Conservation (phyloP, 352 stramenopile genomes). For the Phytophthora cajani region DNA sequence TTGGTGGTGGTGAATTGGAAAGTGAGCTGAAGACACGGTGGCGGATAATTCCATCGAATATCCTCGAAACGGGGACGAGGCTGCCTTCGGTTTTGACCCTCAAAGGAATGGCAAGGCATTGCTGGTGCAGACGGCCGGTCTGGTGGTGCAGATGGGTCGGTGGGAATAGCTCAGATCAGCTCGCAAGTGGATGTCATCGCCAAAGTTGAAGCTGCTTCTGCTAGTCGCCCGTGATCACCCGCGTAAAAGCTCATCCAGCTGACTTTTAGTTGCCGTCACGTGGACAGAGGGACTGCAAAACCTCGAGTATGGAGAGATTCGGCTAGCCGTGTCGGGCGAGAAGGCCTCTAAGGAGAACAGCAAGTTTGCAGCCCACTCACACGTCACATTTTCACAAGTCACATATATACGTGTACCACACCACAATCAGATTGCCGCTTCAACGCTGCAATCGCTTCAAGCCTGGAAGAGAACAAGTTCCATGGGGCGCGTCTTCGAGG, state of each 20-base stretch:
- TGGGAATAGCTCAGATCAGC: conserved; percentile 27
- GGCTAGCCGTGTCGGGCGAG: neutral
- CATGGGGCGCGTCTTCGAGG: conserved; percentile 88
- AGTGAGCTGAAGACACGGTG: conserved; percentile 13
- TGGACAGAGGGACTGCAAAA: neutral
- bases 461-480: neutral
- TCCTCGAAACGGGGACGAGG: conserved; percentile 14
- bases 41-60: conserved; percentile 17
- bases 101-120: neutral
- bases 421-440: neutral
- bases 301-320: conserved; percentile 1
- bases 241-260: conserved; percentile 16
- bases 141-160: conserved; percentile 29
- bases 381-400: neutral
- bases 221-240: conserved; percentile 9
- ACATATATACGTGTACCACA: conserved; percentile 7
- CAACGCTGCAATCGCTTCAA: conserved; percentile 16
- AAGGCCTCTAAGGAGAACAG: neutral
- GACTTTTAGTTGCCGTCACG: conserved; percentile 13
- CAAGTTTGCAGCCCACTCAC: too few relatives aligned
- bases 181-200: conserved; percentile 9
- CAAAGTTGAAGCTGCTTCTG: conserved; percentile 17
- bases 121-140: conserved; percentile 8
- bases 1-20: conserved; percentile 22
- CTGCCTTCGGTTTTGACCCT: neutral